phyloP scores from a whole-genome alignment of 345 rosid genomes.

The Isatis tinctoria region DNA sequence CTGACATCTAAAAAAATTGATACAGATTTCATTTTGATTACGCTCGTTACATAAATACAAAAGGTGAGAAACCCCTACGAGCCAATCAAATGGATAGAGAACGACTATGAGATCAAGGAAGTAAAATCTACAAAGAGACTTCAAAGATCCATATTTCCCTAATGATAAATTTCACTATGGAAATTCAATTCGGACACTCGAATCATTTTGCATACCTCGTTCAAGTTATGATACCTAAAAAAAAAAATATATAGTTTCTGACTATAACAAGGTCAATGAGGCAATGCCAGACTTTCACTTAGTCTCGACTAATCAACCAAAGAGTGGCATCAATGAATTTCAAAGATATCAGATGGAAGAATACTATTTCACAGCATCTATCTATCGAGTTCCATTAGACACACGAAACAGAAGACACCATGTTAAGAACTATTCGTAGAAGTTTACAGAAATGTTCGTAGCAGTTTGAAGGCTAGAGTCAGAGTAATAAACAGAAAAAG shows the following conservation, averaged over 20 bases:
- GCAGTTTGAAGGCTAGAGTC: background rate
- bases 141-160: background rate
- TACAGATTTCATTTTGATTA: conserved; percentile 3
- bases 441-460: background rate
- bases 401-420: background rate
- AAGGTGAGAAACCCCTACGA: background rate
- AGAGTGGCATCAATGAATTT: background rate
- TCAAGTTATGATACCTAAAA: background rate
- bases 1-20: conserved; percentile 70
- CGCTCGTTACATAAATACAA: background rate
- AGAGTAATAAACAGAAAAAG: background rate
- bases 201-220: background rate
- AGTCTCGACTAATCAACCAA: background rate
- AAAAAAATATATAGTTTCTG: background rate
- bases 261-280: background rate
- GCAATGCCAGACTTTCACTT: background rate
- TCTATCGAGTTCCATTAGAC: background rate
- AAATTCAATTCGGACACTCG: background rate
- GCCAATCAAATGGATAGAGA: background rate
- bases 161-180: background rate
- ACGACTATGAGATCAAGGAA: background rate
- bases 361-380: background rate
- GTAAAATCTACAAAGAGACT: background rate
- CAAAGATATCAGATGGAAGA: background rate
- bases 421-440: background rate